Percentiles rank a stretch among this genome's conserved stretches.
Conservation (phyloP, 2,329 filamentous ascomycete species). For the Verticillium nubilum region DNA sequence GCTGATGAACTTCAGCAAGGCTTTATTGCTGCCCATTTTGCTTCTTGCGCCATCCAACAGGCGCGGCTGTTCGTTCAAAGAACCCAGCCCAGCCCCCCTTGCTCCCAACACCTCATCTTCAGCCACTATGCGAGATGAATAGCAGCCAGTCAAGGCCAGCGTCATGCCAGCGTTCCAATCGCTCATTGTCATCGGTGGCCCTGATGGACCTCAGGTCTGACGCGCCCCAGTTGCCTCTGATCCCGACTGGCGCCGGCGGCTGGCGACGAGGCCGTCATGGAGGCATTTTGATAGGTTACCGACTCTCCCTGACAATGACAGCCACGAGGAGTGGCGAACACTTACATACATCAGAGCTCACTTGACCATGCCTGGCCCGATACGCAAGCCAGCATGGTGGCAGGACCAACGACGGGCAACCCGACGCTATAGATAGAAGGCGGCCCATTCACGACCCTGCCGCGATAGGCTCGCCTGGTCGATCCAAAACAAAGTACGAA, state of each 20-base stretch:
- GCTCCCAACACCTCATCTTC: not conserved
- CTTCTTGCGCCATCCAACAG: not conserved
- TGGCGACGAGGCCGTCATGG: not conserved
- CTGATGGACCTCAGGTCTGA: not conserved
- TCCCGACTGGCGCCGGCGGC: not conserved
- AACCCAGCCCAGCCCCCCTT: not conserved
- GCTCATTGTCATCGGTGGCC: not conserved
- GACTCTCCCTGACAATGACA: constrained; percentile 1
- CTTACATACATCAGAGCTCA: constrained; percentile 23
- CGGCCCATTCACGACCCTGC: not conserved
- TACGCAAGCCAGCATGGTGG: not conserved
- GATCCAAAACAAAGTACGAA: not conserved
- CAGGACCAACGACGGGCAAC: not conserved
- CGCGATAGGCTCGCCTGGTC: not conserved
- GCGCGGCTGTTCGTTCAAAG: not conserved
- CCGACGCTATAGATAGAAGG: not conserved
- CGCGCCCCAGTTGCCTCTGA: not conserved
- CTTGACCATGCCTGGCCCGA: constrained; percentile 14
- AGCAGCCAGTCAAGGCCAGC: not conserved
- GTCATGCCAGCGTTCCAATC: not conserved
- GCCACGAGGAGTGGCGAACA: constrained; percentile 13
- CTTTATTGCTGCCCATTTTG: not conserved
- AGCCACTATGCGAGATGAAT: not conserved
- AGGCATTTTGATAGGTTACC: constrained; percentile 14
- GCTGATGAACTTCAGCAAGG: not conserved